Conservation (phyloP, 495 filamentous ascomycete genomes). For the Hypoxylon cercidicola region DNA sequence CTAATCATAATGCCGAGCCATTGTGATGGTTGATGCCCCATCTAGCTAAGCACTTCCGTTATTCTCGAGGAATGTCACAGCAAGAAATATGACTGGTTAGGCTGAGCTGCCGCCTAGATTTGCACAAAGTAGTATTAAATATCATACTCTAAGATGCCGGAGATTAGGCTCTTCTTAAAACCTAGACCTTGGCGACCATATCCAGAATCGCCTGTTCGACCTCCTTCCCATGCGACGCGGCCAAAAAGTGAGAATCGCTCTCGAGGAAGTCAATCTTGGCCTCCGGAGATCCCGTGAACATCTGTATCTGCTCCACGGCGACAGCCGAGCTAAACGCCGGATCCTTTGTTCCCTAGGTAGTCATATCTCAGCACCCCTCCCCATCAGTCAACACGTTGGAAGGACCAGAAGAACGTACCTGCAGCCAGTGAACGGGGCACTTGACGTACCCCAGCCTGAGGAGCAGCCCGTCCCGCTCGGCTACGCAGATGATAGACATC, state of each 20-base stretch:
- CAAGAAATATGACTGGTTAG: no score
- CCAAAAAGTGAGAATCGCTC: constrained; percentile 68
- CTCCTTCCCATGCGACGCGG: constrained; percentile 64
- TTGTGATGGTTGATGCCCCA: no score
- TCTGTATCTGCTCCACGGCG: constrained; percentile 65
- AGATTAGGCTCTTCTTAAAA: no score
- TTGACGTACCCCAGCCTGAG: constrained; percentile 62
- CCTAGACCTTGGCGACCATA: constrained; percentile 55
- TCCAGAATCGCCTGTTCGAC: constrained; percentile 62
- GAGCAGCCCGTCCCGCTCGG: constrained; percentile 68
- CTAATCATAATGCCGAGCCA: no score
- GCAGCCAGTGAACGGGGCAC: constrained; percentile 72
- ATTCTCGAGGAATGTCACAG: no score
- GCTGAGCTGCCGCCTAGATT: no score
- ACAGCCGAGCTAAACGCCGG: constrained; percentile 59
- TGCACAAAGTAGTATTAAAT: no score
- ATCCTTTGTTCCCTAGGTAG: constrained; percentile 64
- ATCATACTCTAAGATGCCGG: no score
- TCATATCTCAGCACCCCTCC: not conserved
- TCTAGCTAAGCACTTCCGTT: no score
- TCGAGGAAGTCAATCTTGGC: constrained; percentile 60
- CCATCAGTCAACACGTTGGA: not conserved
- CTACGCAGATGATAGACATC: constrained; percentile 67
- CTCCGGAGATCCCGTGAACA: constrained; percentile 64
- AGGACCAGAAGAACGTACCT: constrained; percentile 53